Conservation (phyloP, 2,329 filamentous ascomycete species). For the Epichloe bromicola region DNA sequence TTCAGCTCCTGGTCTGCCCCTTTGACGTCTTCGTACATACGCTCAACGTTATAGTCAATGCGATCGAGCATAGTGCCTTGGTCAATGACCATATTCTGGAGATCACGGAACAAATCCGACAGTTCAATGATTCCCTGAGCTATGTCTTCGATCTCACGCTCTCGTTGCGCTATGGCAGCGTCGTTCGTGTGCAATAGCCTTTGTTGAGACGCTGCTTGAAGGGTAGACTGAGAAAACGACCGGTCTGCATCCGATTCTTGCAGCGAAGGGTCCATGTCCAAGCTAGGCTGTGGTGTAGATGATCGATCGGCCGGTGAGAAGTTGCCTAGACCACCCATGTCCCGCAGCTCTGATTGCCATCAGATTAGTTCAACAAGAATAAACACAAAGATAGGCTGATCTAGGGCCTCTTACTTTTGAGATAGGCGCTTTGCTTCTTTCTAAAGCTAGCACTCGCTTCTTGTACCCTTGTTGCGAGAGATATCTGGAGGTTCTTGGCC, state of each 20-base stretch:
- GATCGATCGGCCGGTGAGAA: conserved; percentile 38
- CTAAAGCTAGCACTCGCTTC: conserved; percentile 85
- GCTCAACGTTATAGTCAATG: conserved; percentile 96
- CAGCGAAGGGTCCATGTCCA: conserved; percentile 72
- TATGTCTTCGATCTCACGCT: conserved; percentile 95
- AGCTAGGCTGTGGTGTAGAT: conserved; percentile 34
- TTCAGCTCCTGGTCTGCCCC: conserved; percentile 84
- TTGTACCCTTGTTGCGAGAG: conserved; percentile 74
- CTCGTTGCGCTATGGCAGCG: conserved; percentile 74
- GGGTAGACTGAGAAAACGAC: conserved; percentile 77
- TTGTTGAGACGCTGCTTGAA: conserved; percentile 64
- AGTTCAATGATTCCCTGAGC: conserved; percentile 96
- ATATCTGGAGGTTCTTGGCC: conserved; percentile 92
- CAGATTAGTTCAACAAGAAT: neutral
- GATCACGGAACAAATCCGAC: conserved; percentile 89
- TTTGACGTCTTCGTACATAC: conserved; percentile 88
- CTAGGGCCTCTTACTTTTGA: conserved; percentile 56
- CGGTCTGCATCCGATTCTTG: conserved; percentile 90
- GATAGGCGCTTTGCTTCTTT: conserved; percentile 93
- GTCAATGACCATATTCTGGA: conserved; percentile 91
- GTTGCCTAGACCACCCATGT: conserved; percentile 47
- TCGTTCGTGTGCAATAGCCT: conserved; percentile 64
- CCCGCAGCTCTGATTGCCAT: conserved; percentile 51
- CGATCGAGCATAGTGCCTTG: conserved; percentile 85
- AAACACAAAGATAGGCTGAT: conserved; percentile 3